Evolutionary conservation across 768 basidiomycete genomes (phyloP), one percentile per base, ranked within the genome.

Genomic region (Ramaria sp.): DNA sequence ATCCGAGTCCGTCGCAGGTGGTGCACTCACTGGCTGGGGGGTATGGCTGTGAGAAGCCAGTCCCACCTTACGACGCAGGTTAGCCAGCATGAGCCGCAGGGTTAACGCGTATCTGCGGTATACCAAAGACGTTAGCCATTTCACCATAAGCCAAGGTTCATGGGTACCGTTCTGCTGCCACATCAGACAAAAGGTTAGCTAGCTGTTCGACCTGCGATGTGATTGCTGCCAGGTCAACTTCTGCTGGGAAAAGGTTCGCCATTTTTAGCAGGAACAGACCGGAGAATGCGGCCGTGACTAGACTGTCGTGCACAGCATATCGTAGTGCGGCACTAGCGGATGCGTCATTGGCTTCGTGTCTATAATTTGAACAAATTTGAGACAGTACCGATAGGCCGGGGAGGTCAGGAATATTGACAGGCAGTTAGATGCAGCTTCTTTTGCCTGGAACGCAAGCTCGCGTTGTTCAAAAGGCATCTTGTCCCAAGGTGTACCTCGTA

Each of bases 391-490:
- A 64, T 91, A 90, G 47, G 88, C 85, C 4, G 81, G 75, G 19
- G 88, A 89, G 55, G 81, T 82, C 61, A 95, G 74, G 71, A 94
- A 92, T 52, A 89, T 86, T 47, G 85, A 79, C 43, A 97, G 72
- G 66, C 91, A 93, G 61, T 83, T 83, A 37, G 86, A 82, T 4
- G 93, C 93, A 0, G 92, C 88, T 64, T 94, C 91, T 71, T 93
- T 95, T 27, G 92, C 93, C 65, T 94, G 89, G 74, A 95, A 94
- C 3, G 92, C 92, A 47, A 95, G 77, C 68, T 95, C 93, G 39
- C 91, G 84, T 66, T 95, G 93, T 68, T 96, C 93, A 59, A 88
- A 91, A 3, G 91, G 83, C 86, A 96, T 91, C 70, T 92, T 93
- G 65, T 96, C 92, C 93, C 92, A 97, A 4, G 88, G 82, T 24